Evolutionary conservation across 2,329 filamentous ascomycete species (phyloP).

Genomic region (Amesomyces nigricolor): DNA sequence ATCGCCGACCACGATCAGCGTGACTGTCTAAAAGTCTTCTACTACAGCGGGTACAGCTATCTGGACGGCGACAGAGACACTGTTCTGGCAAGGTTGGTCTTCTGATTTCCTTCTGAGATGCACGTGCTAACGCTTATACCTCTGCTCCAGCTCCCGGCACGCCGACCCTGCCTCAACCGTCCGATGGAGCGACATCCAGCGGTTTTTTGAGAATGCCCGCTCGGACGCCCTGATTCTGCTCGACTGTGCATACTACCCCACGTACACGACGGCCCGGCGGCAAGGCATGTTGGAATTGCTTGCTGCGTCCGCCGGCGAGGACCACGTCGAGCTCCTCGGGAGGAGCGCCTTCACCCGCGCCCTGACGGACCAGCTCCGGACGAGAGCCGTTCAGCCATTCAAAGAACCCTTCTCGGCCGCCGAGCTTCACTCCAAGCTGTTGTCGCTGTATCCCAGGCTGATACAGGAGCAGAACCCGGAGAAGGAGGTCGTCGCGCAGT

Average conservation of each 20-base stretch:
- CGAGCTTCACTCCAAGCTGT: slow-evolving; percentile 49
- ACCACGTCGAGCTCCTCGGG: slow-evolving; percentile 43
- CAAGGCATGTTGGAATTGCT: slow-evolving; percentile 52
- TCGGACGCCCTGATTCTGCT: slow-evolving; percentile 54
- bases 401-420: slow-evolving; percentile 44
- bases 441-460: slow-evolving; percentile 47
- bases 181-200: slow-evolving; percentile 52
- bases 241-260: slow-evolving; percentile 54
- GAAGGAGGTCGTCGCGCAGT: slow-evolving; percentile 42
- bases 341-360: slow-evolving; percentile 49
- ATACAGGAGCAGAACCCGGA: slow-evolving; percentile 46
- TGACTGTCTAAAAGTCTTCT: slow-evolving; percentile 54
- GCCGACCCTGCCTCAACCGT: slow-evolving; percentile 42
- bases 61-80: slow-evolving; percentile 52
- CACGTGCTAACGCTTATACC: background rate
- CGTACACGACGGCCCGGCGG: slow-evolving; percentile 46
- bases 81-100: slow-evolving; percentile 49
- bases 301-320: slow-evolving; percentile 50
- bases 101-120: background rate
- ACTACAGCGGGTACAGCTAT: slow-evolving; percentile 51
- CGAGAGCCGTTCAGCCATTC: slow-evolving; percentile 39
- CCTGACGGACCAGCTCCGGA: slow-evolving; percentile 45
- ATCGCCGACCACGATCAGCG: slow-evolving; percentile 48
- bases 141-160: slow-evolving; percentile 41
- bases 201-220: slow-evolving; percentile 49